These are phyloP conservation scores for Candida michaelii DNA, from an alignment of 805 yeast genomes.

Conservation along the genomic window DNA sequence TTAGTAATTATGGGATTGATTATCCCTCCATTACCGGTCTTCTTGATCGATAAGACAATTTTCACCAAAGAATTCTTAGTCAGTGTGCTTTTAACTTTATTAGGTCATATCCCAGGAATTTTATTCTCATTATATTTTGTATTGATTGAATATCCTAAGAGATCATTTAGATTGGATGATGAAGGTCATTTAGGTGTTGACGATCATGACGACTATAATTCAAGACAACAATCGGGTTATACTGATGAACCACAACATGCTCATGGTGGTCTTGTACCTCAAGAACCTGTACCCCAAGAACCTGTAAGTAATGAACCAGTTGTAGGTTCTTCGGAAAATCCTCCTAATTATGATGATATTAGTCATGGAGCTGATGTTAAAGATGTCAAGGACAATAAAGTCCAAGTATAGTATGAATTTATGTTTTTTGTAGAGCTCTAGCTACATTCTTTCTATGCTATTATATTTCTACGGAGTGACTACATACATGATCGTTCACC, in stretches of 20 bases:
- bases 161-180: constrained; percentile 19
- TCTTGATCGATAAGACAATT: constrained; percentile 28
- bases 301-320: neutral
- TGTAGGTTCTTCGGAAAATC: constrained; percentile 8
- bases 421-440: neutral
- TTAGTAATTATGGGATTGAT: constrained; percentile 32
- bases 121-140: constrained; percentile 32
- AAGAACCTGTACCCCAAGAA: neutral
- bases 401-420: constrained; percentile 19
- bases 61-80: constrained; percentile 35
- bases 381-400: constrained; percentile 28
- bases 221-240: constrained; percentile 7
- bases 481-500: too few species aligned
- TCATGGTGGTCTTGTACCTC: neutral
- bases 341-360: constrained; percentile 15
- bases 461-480: neutral
- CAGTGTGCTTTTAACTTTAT: constrained; percentile 28
- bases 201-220: neutral
- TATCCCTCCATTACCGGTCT: constrained; percentile 41
- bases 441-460: neutral
- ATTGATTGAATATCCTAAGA: constrained; percentile 19
- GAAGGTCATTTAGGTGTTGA: constrained; percentile 7
- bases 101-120: constrained; percentile 36
- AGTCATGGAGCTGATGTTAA: neutral
- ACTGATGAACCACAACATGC: constrained; percentile 9